Conservation (phyloP, 2,329 filamentous ascomycete species). For the Diaporthe sp. region DNA sequence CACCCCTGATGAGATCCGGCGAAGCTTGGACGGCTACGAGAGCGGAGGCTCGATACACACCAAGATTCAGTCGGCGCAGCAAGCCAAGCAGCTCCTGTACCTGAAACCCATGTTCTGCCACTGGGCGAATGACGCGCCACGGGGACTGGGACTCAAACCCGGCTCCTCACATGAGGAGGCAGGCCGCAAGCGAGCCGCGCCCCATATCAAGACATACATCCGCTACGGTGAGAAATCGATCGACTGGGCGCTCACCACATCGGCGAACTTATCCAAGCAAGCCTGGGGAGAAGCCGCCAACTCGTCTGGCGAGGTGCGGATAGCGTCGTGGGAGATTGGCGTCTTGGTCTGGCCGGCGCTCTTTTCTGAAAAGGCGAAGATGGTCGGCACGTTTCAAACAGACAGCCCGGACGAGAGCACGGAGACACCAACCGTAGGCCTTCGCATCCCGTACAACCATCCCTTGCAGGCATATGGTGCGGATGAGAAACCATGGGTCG, state of each 20-base stretch:
- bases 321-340: conserved; percentile 86
- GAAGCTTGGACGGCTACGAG: conserved; percentile 79
- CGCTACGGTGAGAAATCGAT: conserved; percentile 69
- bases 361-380: conserved; percentile 59
- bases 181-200: conserved; percentile 76
- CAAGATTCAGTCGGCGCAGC: conserved; percentile 76
- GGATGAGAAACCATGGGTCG: conserved; percentile 81
- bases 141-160: conserved; percentile 43
- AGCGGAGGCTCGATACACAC: conserved; percentile 86
- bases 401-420: conserved; percentile 60
- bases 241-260: conserved; percentile 88
- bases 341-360: conserved; percentile 83
- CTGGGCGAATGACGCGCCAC: conserved; percentile 73
- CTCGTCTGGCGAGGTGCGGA: conserved; percentile 69
- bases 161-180: conserved; percentile 53
- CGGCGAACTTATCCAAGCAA: conserved; percentile 91
- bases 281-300: conserved; percentile 81
- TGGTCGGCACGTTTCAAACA: conserved; percentile 75
- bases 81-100: conserved; percentile 79
- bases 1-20: conserved; percentile 80
- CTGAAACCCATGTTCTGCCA: conserved; percentile 77
- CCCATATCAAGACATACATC: conserved; percentile 91
- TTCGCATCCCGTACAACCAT: conserved; percentile 85
- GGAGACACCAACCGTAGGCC: conserved; percentile 63
- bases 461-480: conserved; percentile 74